Base-by-base conservation (phyloP, 495 filamentous ascomycete species). In the Chaetomium cochliodes region DNA sequence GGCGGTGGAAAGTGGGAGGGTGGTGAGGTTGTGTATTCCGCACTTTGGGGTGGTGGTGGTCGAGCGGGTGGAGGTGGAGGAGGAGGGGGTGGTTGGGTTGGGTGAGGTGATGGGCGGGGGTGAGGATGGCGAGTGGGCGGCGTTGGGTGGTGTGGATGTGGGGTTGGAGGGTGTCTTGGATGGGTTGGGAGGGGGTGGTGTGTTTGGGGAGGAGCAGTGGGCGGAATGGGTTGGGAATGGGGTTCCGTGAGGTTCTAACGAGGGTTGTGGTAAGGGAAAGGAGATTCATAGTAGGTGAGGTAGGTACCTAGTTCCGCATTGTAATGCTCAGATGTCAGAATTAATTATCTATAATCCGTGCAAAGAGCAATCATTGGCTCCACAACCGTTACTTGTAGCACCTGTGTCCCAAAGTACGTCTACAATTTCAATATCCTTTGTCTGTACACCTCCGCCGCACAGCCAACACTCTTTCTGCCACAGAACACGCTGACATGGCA, bases 41-140 rank as follows among this genome's bases (percentile, higher is more conserved):
- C 67, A 71, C 44, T 63, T 70, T 23, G 72, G 72, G 5, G 60
- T 52, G 4, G 30, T 74, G 0, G 58, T 62, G 18, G 68, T 74
- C 3, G 23, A 58, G 41, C 39, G 41, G 26, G 44, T 49, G 16
- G 52, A 33, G 26, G 44, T 49, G 16, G 52, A 33, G n/a, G 39
- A 20, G 41, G 58, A 65, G 52, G 20, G n/a, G 39, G 30, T 39
- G 58, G 60, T 33, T 20, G 5, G 44, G 5, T 28, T 23, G 23
- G 4, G 16, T 12, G 18, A 41, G n/a, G 8, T 33, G 2, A 22
- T 13, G 9, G 56, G 2, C 22, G 22, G n/a, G n/a, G n/a, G 44
- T 11, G 52, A 7, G 0, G 60, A 42, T n/a, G 23, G 5, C 22
- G 20, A 50, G 20, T 53, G 59, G 11, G 63, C 59, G 65, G 54